Evolutionary conservation across 768 basidiomycete species (phyloP).

Genomic region (Pholiota molesta): DNA sequence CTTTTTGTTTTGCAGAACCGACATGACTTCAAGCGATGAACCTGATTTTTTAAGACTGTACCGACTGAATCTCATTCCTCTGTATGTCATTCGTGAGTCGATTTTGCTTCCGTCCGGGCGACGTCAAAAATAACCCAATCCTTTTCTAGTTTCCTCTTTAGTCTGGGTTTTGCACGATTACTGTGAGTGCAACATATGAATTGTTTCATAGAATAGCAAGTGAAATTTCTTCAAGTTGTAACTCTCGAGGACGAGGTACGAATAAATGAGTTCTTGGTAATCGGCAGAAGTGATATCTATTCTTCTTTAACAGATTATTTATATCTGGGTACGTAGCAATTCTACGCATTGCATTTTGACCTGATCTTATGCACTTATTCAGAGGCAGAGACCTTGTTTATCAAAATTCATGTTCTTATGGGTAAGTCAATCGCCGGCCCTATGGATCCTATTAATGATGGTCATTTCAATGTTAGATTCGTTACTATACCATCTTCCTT

Average conservation of each 20-base stretch:
- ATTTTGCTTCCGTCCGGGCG: too few species aligned
- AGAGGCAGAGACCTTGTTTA: slow-evolving; percentile 37
- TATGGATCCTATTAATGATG: too few species aligned
- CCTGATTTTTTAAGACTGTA: slow-evolving; percentile 18
- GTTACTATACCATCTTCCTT: slow-evolving; percentile 49
- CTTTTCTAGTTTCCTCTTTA: slow-evolving; percentile 22
- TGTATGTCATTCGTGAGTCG: slow-evolving; percentile 26
- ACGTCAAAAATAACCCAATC: too few species aligned
- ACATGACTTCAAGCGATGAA: background rate
- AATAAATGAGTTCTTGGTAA: background rate
- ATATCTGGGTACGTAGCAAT: slow-evolving; percentile 38
- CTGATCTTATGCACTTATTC: background rate
- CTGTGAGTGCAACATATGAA: slow-evolving; percentile 18
- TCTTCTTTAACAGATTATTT: slow-evolving; percentile 29
- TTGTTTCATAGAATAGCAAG: background rate
- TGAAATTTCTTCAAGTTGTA: slow-evolving; percentile 14
- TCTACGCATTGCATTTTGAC: background rate
- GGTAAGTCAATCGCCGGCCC: slow-evolving; percentile 25
- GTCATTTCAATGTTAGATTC: slow-evolving; percentile 32
- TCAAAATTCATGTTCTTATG: slow-evolving; percentile 45
- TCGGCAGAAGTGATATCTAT: background rate
- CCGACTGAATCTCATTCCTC: slow-evolving; percentile 22
- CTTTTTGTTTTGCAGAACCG: background rate
- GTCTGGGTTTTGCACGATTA: slow-evolving; percentile 29
- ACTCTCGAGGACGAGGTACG: slow-evolving; percentile 31